Base-by-base conservation (phyloP, 192 early-diverging fungal genomes). In the Linnemannia schmuckeri region DNA sequence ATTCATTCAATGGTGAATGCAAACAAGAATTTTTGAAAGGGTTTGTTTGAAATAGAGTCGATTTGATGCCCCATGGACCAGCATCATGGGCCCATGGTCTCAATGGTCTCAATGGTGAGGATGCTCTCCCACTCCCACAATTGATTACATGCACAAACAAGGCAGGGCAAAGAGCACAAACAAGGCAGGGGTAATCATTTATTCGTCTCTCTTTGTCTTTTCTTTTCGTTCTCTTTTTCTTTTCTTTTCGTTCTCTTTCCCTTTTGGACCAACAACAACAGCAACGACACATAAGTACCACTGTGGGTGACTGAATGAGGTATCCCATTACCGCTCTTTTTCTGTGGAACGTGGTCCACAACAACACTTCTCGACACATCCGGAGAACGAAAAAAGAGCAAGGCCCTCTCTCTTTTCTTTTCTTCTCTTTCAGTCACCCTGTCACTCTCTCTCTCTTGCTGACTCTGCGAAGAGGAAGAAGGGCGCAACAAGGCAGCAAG, bases 301-400 rank as follows among this genome's bases (percentile, higher is more conserved):
- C 49, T 52, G 49, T 52, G 4, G 18, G 49, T 52, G 4, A 49
- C 15, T 18, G 13, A 49, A 6, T 52, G 3, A 6, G 49, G n/a
- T 55, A 68, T 37, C 38, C 57, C 57, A 80, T 69, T 74, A 73
- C 79, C 79, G 79, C 79, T 66, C 79, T 66, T 75, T 79, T 81
- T 69, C 61, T 81, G 61, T 81, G 44, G 46, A 81, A 81, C 79
- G 73, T 81, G 72, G 38, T 33, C 10, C 27, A 47, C 22, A 61
- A n/a, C 74, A 76, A 49, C 47, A 1, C 38, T 15, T 4, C 37
- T 49, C 66, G 33, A 70, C 54, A 37, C 63, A 37, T 5, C 10
- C 20, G 38, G 27, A 61, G 38, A 33, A 72, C 72, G 38, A 55
- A 55, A 72, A 41, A 49, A 41, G 70, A 41, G 35, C n/a, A 72